Evolutionary conservation across 805 yeast genomes (phyloP).

Genomic region (Yarrowia sp.): DNA sequence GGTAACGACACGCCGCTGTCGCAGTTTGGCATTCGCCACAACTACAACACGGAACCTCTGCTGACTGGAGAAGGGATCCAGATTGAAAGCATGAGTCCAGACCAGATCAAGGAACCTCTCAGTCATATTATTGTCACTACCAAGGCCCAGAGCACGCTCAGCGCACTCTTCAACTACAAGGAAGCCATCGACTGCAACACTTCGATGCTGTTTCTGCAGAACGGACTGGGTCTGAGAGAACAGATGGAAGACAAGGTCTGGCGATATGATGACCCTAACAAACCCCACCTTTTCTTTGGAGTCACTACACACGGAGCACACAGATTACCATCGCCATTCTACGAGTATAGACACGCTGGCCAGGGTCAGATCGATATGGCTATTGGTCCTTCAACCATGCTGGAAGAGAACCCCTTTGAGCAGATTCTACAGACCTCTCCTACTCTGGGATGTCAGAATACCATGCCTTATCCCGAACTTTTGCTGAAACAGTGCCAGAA

Average conservation of each 20-base stretch:
- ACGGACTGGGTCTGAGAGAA: slow-evolving; percentile 75
- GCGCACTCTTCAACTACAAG: slow-evolving; percentile 57
- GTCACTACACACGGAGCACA: slow-evolving; percentile 82
- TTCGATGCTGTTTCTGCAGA: slow-evolving; percentile 68
- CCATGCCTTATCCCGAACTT: slow-evolving; percentile 43
- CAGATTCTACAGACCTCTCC: slow-evolving; percentile 25
- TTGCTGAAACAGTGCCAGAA: slow-evolving; percentile 67
- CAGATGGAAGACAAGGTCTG: slow-evolving; percentile 49
- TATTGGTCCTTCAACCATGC: slow-evolving; percentile 44
- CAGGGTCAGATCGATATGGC: slow-evolving; percentile 60
- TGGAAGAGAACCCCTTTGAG: background rate
- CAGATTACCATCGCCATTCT: slow-evolving; percentile 43
- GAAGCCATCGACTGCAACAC: slow-evolving; percentile 49
- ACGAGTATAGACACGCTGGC: slow-evolving; percentile 65
- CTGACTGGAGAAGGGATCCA: slow-evolving; percentile 24
- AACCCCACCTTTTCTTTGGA: slow-evolving; percentile 69
- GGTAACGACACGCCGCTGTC: slow-evolving; percentile 26
- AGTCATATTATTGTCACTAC: slow-evolving; percentile 68
- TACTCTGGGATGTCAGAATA: slow-evolving; percentile 27
- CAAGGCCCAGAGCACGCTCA: slow-evolving; percentile 69
- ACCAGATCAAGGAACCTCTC: slow-evolving; percentile 37
- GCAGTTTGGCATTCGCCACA: slow-evolving; percentile 25
- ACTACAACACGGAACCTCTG: slow-evolving; percentile 27
- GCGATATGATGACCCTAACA: slow-evolving; percentile 41
- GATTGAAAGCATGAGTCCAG: slow-evolving; percentile 29